phyloP scores from a whole-genome alignment of 768 basidiomycete species.

The Thelephora aurantiotincta region DNA sequence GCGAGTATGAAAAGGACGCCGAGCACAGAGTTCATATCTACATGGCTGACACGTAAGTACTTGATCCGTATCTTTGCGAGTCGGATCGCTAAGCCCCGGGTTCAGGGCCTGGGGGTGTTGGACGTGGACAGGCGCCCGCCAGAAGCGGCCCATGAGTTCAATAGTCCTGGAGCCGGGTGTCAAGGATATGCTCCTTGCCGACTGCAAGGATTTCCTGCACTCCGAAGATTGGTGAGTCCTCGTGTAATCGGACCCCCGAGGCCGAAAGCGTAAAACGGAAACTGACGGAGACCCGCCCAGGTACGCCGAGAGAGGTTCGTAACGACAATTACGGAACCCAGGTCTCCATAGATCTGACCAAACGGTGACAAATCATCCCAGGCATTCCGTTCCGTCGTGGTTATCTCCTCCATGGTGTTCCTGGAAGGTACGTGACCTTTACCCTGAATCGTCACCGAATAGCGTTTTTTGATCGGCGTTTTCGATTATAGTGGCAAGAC shows the following conservation, averaged over 20 bases:
- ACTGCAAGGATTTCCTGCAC: slow-evolving; percentile 73
- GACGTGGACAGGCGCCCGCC: slow-evolving; percentile 81
- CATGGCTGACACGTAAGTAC: slow-evolving; percentile 71
- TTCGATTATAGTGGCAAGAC: slow-evolving; percentile 55
- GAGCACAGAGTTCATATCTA: slow-evolving; percentile 85
- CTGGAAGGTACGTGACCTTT: slow-evolving; percentile 45
- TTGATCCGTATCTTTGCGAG: slow-evolving; percentile 7
- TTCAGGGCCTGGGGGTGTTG: slow-evolving; percentile 58
- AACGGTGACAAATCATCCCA: slow-evolving; percentile 15
- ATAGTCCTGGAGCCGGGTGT: slow-evolving; percentile 83
- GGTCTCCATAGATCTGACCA: too few species aligned
- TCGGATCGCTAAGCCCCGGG: slow-evolving; percentile 4
- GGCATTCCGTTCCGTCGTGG: slow-evolving; percentile 84
- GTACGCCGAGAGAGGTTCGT: slow-evolving; percentile 81
- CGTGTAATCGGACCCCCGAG: slow-evolving; percentile 7
- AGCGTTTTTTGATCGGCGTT: slow-evolving; percentile 8
- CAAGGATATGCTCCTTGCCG: slow-evolving; percentile 80
- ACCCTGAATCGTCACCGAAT: slow-evolving; percentile 1
- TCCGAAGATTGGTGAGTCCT: slow-evolving; percentile 74
- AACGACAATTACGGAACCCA: slow-evolving; percentile 6
- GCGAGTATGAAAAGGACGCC: slow-evolving; percentile 82
- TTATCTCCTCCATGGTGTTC: slow-evolving; percentile 75
- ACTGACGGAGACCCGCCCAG: slow-evolving; percentile 22
- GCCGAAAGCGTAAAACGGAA: slow-evolving; percentile 7
- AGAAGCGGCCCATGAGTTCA: slow-evolving; percentile 86